Conservation (phyloP, 345 rosid species). For the Chamaenerion angustifolium region DNA sequence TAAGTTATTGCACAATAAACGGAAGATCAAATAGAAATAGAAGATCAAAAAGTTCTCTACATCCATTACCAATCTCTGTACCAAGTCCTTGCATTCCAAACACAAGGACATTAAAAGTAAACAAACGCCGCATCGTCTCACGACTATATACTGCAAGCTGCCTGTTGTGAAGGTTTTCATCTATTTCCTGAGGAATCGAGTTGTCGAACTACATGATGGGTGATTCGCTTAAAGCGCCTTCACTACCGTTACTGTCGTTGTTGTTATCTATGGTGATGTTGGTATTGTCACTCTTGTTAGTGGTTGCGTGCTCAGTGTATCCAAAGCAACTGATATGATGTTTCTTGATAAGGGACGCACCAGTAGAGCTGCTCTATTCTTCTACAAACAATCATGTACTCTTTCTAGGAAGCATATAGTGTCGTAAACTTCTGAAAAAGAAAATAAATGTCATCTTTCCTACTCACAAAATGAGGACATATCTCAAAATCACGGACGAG, state of each 20-base stretch:
- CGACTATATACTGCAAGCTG: constrained; percentile 99
- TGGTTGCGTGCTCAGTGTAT: constrained; percentile 13
- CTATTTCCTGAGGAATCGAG: constrained; percentile 52
- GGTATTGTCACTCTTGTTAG: constrained; percentile 9
- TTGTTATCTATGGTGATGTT: constrained; percentile 8
- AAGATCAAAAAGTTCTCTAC: no score
- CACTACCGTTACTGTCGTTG: constrained; percentile 10
- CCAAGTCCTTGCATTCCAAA: constrained; percentile 92
- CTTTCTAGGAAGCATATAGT: no score
- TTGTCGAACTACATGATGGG: constrained; percentile 30
- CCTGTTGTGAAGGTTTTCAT: constrained; percentile 92
- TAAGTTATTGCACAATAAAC: no score
- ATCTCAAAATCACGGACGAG: constrained; percentile 3
- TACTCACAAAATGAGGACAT: constrained; percentile 13
- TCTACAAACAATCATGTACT: constrained; percentile 35
- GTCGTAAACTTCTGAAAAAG: constrained; percentile 40
- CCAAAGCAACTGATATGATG: constrained; percentile 27
- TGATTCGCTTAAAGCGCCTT: constrained; percentile 9
- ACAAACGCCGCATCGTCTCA: constrained; percentile 90
- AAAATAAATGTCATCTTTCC: constrained; percentile 28
- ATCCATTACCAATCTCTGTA: no score
- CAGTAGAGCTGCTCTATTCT: constrained; percentile 16
- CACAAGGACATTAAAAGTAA: constrained; percentile 69
- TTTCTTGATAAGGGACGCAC: constrained; percentile 41
- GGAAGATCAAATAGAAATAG: no score